Conservation (phyloP, 2,329 filamentous ascomycete species). For the Fusarium sororula region DNA sequence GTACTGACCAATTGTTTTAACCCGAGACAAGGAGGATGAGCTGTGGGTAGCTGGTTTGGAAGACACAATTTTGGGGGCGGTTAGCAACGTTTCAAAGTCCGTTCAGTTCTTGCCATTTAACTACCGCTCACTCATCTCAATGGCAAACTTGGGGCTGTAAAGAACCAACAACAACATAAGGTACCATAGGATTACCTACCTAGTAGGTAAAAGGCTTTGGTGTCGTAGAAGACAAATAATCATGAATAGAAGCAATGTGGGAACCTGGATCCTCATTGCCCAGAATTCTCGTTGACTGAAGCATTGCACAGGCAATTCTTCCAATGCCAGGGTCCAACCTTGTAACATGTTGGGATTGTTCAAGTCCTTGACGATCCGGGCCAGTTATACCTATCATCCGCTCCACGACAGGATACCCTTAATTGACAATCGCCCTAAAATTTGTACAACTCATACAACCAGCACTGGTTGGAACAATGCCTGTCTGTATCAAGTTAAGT, state of each 20-base stretch:
- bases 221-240: neutral
- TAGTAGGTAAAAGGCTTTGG: neutral
- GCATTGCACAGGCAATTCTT: neutral
- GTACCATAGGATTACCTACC: neutral
- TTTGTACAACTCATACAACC: constrained; percentile 20
- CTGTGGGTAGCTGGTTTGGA: neutral
- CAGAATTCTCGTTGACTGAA: constrained; percentile 1
- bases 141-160: neutral
- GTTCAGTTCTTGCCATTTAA: constrained; percentile 20
- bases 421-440: neutral
- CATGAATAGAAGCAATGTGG: constrained; percentile 14
- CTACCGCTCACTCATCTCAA: constrained; percentile 20
- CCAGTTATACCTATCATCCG: neutral
- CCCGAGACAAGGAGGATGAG: constrained; percentile 34
- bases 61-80: neutral
- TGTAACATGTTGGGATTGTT: constrained; percentile 13
- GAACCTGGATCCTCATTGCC: neutral
- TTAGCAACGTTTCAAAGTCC: constrained; percentile 18
- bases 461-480: constrained; percentile 13
- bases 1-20: constrained; percentile 15
- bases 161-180: neutral
- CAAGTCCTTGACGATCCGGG: constrained; percentile 13
- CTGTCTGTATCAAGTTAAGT: constrained; percentile 14
- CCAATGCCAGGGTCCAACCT: constrained; percentile 16
- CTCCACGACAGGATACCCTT: constrained; percentile 16